Base-by-base conservation (phyloP, 2,329 filamentous ascomycete species). In the Canariomyces notabilis region DNA sequence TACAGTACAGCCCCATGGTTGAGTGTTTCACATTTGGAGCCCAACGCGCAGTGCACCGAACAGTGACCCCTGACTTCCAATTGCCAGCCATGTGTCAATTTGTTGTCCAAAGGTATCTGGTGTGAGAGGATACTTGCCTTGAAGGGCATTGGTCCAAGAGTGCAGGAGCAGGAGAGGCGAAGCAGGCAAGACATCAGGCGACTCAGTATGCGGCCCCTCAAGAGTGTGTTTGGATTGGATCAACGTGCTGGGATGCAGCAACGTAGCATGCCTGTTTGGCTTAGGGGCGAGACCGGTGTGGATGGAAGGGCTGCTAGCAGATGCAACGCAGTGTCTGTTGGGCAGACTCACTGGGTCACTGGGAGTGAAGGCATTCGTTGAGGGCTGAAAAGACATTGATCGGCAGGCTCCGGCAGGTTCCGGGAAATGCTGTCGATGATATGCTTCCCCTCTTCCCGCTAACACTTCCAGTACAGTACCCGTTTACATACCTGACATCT, bases 381-480 rank as follows among this genome's bases (percentile, higher is more conserved):
- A n/a, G n/a, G n/a, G n/a, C n/a, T n/a, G 26, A 9, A 29, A 29
- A 29, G 6, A 29, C 7, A 29, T 8, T 4, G 26, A 9, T 29
- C 26, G 9, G 4, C 9, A 12, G 6, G 22, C 11, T 26, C 11
- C 6, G 6, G 6, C 22, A 6, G 22, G 22, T 11, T 26, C 11
- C 6, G 22, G 6, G 22, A 11, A 6, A 26, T 6, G 22, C 6
- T 26, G 11, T 26, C 22, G 22, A 26, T 26, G 22, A 9, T 29
- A 29, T 9, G 26, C 26, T 9, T 29, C 26, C 14, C 26, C 34
- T 20, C n/a, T 18, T 46, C 38, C 38, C 44, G 44, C 44, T 33
- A 15, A 4, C n/a, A 22, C 44, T 16, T 16, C 19, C 40, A 36
- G 8, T 31, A 44, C 46, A 48, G 45, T 48, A 18, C 19, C 39